Percentiles rank a stretch among this genome's conserved stretches.
Evolutionary conservation across 2,329 filamentous ascomycete genomes (phyloP).

Genomic region (Botrytis pseudocinerea): DNA sequence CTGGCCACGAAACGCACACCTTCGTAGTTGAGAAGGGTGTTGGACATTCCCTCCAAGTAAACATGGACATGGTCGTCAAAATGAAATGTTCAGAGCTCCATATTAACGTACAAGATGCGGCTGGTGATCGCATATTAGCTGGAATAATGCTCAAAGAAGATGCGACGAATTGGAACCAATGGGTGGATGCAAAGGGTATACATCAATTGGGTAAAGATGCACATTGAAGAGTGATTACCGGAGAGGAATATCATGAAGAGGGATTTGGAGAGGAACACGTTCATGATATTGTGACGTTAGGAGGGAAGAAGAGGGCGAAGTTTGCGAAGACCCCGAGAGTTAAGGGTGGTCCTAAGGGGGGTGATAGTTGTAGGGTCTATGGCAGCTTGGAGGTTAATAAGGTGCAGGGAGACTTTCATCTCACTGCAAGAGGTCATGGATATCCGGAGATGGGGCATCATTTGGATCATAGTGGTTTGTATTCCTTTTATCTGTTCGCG

Average conservation of each 20-base stretch:
- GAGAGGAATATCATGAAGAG: slow-evolving; percentile 65
- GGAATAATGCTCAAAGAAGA: slow-evolving; percentile 72
- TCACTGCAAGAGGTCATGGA: slow-evolving; percentile 93
- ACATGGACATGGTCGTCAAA: slow-evolving; percentile 86
- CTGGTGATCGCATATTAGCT: slow-evolving; percentile 88
- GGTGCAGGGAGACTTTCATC: slow-evolving; percentile 97
- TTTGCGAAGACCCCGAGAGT: slow-evolving; percentile 75
- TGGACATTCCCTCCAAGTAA: slow-evolving; percentile 85
- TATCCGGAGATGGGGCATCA: slow-evolving; percentile 79
- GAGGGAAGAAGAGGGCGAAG: slow-evolving; percentile 62
- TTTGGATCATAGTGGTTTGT: slow-evolving; percentile 75
- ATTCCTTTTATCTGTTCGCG: neutral
- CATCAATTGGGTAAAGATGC: slow-evolving; percentile 59
- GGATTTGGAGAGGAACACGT: slow-evolving; percentile 80
- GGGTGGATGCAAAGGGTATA: slow-evolving; percentile 70
- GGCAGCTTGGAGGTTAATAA: slow-evolving; percentile 92
- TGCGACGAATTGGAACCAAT: slow-evolving; percentile 76
- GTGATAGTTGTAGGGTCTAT: slow-evolving; percentile 84
- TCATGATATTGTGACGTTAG: slow-evolving; percentile 80
- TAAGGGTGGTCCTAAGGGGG: slow-evolving; percentile 35
- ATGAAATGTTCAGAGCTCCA: slow-evolving; percentile 91
- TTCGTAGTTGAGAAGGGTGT: slow-evolving; percentile 94
- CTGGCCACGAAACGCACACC: slow-evolving; percentile 79
- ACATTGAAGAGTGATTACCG: slow-evolving; percentile 56
- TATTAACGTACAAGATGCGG: slow-evolving; percentile 94